Percentiles rank a stretch among this genome's conserved stretches.
Evolutionary conservation across 768 basidiomycete genomes (phyloP).

Genomic region (Phanerochaete sordida): DNA sequence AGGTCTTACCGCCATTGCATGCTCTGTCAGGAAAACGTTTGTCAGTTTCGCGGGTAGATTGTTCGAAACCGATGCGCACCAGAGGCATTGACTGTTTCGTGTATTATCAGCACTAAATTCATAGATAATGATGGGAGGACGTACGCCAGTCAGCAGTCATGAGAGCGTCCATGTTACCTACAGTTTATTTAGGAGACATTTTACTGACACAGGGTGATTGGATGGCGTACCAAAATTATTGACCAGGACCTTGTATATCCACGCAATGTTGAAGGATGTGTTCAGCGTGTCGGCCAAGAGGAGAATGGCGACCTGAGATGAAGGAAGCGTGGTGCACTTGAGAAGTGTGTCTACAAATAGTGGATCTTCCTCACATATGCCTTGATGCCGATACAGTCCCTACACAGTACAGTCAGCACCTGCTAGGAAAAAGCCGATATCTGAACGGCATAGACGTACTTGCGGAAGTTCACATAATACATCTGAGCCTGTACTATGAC

Average conservation of each 20-base stretch:
- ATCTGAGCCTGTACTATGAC: neutral
- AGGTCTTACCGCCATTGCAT: neutral
- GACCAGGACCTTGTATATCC: slow-evolving; percentile 13
- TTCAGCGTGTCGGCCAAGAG: slow-evolving; percentile 15
- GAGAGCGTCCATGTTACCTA: slow-evolving; percentile 2
- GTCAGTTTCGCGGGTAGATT: neutral
- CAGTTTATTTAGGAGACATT: neutral
- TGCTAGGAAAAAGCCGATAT: too few species aligned
- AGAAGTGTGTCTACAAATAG: neutral
- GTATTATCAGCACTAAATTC: neutral
- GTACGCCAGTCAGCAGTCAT: slow-evolving; percentile 3
- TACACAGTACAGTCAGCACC: too few species aligned
- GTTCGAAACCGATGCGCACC: neutral
- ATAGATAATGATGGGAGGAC: neutral
- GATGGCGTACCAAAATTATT: slow-evolving; percentile 10
- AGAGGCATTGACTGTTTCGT: neutral
- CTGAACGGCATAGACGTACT: too few species aligned
- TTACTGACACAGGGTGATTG: neutral
- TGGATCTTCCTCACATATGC: slow-evolving; percentile 9
- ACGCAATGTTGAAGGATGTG: slow-evolving; percentile 11
- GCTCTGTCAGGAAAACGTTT: neutral
- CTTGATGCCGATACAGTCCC: slow-evolving; percentile 12
- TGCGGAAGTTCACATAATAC: slow-evolving; percentile 2
- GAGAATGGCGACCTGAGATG: slow-evolving; percentile 8
- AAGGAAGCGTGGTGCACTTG: neutral